phyloP scores from a whole-genome alignment of 1,284 basidiomycete species.

The Fomitopsis schrenkii region DNA sequence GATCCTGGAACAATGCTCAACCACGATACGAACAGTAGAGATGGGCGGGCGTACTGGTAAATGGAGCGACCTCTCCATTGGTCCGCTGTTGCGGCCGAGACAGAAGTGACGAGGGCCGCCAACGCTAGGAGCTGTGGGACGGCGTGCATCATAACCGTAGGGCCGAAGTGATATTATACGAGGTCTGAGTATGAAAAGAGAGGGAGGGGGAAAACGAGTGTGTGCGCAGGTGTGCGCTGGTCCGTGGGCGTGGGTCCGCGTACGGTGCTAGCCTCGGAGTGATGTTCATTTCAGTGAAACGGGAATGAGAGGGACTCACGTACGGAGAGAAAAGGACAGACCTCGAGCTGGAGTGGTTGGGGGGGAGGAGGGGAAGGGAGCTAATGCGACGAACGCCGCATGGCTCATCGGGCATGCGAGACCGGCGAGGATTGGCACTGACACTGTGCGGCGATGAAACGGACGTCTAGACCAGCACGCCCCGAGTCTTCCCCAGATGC shows the following conservation, averaged over 20 bases:
- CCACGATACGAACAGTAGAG: background rate
- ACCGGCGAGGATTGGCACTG: too few species aligned
- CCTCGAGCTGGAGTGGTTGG: background rate
- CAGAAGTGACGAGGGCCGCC: conserved; percentile 20
- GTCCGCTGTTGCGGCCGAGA: conserved; percentile 33
- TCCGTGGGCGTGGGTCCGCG: background rate
- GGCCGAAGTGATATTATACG: conserved; percentile 4
- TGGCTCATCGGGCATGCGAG: too few species aligned
- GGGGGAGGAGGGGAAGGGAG: background rate
- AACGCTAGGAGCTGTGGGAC: conserved; percentile 17
- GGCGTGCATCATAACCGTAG: conserved; percentile 10
- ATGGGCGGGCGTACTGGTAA: conserved; percentile 32
- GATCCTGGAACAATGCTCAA: conserved; percentile 37
- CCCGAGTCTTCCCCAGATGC: too few species aligned
- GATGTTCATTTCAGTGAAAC: background rate
- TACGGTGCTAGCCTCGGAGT: background rate
- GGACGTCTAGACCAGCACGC: too few species aligned
- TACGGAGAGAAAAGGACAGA: background rate
- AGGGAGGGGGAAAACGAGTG: background rate
- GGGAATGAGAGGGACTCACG: background rate
- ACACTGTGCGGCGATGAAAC: too few species aligned
- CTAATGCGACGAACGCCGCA: background rate
- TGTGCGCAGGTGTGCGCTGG: background rate
- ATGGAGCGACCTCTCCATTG: conserved; percentile 38
- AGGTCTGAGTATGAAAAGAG: conserved; percentile 8